Evolutionary conservation across 805 yeast genomes (phyloP), one percentile per base, ranked within the genome.

Genomic region (Ogataea paradorogensis): DNA sequence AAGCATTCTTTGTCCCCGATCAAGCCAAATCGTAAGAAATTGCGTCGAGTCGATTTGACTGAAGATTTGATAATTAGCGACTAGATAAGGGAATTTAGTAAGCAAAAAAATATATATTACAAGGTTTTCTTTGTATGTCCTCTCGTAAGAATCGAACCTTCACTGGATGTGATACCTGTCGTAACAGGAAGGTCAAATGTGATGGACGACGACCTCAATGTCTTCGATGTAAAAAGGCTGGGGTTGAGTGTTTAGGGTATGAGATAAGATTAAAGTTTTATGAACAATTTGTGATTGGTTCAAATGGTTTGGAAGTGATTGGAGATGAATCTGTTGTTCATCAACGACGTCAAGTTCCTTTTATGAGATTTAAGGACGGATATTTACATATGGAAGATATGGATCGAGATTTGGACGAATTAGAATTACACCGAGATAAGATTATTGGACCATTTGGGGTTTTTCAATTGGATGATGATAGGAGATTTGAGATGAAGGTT

Each of bases 121-220:
- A 15, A 25, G 25, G 24, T 25, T 15, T 27, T 35, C 14, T 9
- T 13, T 15, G 5, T 14, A 40, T 40, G 36, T 29, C 27, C 6
- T 13, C 36, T 4, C 27, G 33, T 13, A 33, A 55, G 32, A 47
- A 39, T 28, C 45, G 67, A 26, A 53, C 65, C 1, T 74, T 74
- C 53, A 62, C 69, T 31, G 82, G 82, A 4, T 76, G 82, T 55
- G 72, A 75, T 65, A 76, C 81, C 6, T 76, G 82, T 48, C 61
- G 82, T 27, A 52, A 60, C 15, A 59, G 80, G 18, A 75, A 74
- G 46, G 73, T 76, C 47, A 74, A 74, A 52, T 76, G 82, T 56
- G 81, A 74, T 51, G 64, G 70, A 9, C 45, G 56, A 4, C 61
- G 62, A 38, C 81, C 81, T 2, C 46, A 42, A 13, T 76, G 82